Evolutionary conservation across 805 yeast genomes (phyloP), one percentile per base, ranked within the genome.

Genomic region (Clavispora fructus): DNA sequence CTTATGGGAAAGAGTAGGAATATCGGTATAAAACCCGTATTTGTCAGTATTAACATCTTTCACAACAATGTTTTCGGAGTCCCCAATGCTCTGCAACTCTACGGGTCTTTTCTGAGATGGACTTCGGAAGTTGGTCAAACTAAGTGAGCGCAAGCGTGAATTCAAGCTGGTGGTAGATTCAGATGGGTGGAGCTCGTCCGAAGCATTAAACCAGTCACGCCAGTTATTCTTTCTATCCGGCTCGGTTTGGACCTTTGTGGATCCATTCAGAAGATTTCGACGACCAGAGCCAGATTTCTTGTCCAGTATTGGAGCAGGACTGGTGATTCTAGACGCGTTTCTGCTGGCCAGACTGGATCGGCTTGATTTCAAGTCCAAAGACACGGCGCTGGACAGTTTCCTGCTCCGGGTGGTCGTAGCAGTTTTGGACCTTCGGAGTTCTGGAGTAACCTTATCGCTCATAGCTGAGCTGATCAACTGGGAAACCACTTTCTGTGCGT

Each of bases 21-120:
- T 19, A 43, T 59, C 69, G 42, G 55, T 68, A 29, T 77, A 62
- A 52, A 78, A 78, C 1, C 83, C 83, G 57, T 69, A 77, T 50
- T 71, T 63, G 56, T 78, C 82, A 11, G 78, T 66, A 31, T 68
- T 57, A 11, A 63, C 25, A 10, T 27, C 32, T n/a, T 39, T 39
- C 32, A n/a, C 29, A 12, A 27, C 19, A 9, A 27, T 12, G n/a
- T 8, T 6, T 5, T 33, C 37, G 9, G 25, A 9, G 13, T 33
- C 37, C 7, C 45, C 49, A 1, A 64, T 54, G 31, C 56, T 59
- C 23, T 72, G 75, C 57, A 77, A 62, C 51, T 77, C 81, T 31
- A 77, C 68, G 0, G 79, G 79, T 1, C 59, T 68, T 42, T 49
- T 57, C 19, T 9, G 32, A 7, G 31, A 14, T 23, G n/a, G 12